Conservation (phyloP, 2,329 filamentous ascomycete genomes). For the Septoria petroselini region DNA sequence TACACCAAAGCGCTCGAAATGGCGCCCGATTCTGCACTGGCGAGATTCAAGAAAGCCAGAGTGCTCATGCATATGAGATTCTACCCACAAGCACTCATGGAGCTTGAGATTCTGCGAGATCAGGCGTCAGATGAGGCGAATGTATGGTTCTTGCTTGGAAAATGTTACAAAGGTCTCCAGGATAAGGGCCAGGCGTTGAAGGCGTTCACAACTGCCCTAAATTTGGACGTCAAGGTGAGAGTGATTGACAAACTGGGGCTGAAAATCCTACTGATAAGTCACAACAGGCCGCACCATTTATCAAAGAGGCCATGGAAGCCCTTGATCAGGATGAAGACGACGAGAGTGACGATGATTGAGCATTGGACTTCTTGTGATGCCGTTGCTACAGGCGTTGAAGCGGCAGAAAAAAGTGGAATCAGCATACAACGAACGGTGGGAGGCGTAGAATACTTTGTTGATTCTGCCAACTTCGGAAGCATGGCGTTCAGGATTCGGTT, state of each 20-base stretch:
- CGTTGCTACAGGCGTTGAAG: neutral
- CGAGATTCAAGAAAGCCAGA: slow-evolving; percentile 89
- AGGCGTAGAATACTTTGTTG: neutral
- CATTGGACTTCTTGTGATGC: neutral
- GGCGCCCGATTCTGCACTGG: slow-evolving; percentile 75
- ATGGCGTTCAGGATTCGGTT: slow-evolving; percentile 2
- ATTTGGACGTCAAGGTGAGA: slow-evolving; percentile 90
- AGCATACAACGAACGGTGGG: neutral
- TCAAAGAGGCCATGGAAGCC: slow-evolving; percentile 94
- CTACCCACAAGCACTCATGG: slow-evolving; percentile 69
- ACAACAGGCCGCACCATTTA: slow-evolving; percentile 90
- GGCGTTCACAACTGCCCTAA: slow-evolving; percentile 91
- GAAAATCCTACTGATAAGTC: no score
- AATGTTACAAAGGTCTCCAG: slow-evolving; percentile 60
- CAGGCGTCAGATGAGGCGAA: slow-evolving; percentile 91
- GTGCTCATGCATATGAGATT: slow-evolving; percentile 73
- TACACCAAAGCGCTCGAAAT: slow-evolving; percentile 81
- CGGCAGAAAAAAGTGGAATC: neutral
- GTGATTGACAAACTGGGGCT: slow-evolving; percentile 13
- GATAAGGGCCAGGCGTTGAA: slow-evolving; percentile 73
- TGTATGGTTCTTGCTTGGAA: slow-evolving; percentile 90
- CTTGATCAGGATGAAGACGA: slow-evolving; percentile 47
- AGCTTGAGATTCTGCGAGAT: slow-evolving; percentile 85
- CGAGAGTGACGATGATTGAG: slow-evolving; percentile 28
- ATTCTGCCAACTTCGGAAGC: slow-evolving; percentile 4